Conservation (phyloP, 805 yeast species). For the Candida awuae region DNA sequence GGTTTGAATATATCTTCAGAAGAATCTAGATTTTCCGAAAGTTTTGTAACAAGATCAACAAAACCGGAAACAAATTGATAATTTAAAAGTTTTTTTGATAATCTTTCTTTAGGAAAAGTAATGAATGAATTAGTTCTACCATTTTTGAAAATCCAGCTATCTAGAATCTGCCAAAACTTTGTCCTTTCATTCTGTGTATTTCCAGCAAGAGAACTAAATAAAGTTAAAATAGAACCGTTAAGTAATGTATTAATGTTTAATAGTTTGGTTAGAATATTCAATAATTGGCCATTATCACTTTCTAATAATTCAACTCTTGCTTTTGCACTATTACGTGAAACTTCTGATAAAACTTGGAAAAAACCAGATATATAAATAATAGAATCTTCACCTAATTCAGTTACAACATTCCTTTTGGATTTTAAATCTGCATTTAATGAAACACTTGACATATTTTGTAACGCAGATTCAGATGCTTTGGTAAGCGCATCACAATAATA, state of each 20-base stretch:
- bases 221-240: slow-evolving; percentile 46
- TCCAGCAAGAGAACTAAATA: slow-evolving; percentile 50
- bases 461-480: background rate
- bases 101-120: slow-evolving; percentile 31
- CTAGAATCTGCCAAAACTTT: slow-evolving; percentile 61
- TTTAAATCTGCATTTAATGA: slow-evolving; percentile 1
- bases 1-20: slow-evolving; percentile 32
- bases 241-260: slow-evolving; percentile 23
- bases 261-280: slow-evolving; percentile 23
- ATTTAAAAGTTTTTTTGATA: slow-evolving; percentile 8
- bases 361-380: slow-evolving; percentile 67
- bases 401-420: slow-evolving; percentile 23
- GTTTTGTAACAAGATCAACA: slow-evolving; percentile 39
- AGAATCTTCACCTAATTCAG: slow-evolving; percentile 74
- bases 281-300: slow-evolving; percentile 28
- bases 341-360: slow-evolving; percentile 53
- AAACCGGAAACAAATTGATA: slow-evolving; percentile 40
- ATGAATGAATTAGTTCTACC: slow-evolving; percentile 12
- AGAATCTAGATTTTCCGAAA: slow-evolving; percentile 25
- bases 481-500: slow-evolving; percentile 27
- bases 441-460: slow-evolving; percentile 2
- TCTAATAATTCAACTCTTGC: slow-evolving; percentile 27
- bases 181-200: slow-evolving; percentile 32
- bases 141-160: slow-evolving; percentile 53
- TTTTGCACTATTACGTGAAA: slow-evolving; percentile 35